phyloP scores from a whole-genome alignment of 495 filamentous ascomycete species.

The Aspergillus biplanus region DNA sequence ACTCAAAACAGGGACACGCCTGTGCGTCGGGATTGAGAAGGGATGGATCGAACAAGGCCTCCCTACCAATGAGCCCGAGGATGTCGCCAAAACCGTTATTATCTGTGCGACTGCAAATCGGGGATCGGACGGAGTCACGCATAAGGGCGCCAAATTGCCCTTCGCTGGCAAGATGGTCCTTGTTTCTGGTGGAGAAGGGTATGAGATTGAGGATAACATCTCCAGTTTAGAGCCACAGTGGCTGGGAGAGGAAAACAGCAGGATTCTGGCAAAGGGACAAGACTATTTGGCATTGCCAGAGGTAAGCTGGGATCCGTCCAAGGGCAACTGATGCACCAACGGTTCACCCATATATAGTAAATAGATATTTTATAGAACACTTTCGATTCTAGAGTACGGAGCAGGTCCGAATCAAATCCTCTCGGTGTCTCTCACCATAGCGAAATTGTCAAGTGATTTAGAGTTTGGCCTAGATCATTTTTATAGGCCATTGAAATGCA shows the following conservation, averaged over 20 bases:
- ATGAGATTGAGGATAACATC: conserved; percentile 10
- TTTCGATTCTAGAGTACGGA: too few species aligned
- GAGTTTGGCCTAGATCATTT: too few species aligned
- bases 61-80: conserved; percentile 7
- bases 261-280: conserved; percentile 6
- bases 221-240: conserved; percentile 7
- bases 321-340: background rate
- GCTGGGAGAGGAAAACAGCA: conserved; percentile 9
- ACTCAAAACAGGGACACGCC: conserved; percentile 2
- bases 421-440: too few species aligned
- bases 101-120: conserved; percentile 8
- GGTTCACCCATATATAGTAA: too few species aligned
- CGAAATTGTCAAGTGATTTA: too few species aligned
- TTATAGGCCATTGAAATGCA: too few species aligned
- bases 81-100: conserved; percentile 4
- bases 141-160: conserved; percentile 1
- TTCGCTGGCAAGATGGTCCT: conserved; percentile 16
- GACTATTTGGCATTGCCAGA: conserved; percentile 3
- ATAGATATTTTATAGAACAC: too few species aligned
- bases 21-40: conserved; percentile 11
- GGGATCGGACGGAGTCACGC: conserved; percentile 3
- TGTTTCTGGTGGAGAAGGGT: conserved; percentile 8
- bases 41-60: conserved; percentile 4
- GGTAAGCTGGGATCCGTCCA: conserved; percentile 10
- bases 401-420: too few species aligned